Base-by-base conservation (phyloP, 1,139 yeast species). In the Yamadazyma pseudoaaseri region DNA sequence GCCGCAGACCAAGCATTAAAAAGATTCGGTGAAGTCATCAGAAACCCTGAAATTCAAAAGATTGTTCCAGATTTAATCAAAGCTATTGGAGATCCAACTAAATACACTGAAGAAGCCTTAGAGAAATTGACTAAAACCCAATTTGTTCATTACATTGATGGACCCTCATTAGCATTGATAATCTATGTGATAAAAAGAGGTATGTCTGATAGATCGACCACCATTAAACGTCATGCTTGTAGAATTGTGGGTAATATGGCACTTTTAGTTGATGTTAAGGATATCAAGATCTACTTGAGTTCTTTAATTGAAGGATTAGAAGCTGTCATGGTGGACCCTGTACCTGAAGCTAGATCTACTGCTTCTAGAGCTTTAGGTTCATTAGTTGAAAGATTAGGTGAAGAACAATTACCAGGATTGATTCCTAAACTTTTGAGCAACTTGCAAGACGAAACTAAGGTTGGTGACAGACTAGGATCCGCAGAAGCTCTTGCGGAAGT, bases 211-310 rank as follows among this genome's bases (percentile, higher is more conserved):
- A 73, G 98, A 51, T 84, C 96, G 16, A 97, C 98, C 0, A 73
- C 81, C 26, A 86, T 94, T 3, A 92, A 92, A 67, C 81, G 86
- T 58, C 89, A 87, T 60, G 95, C 98, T 0, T 89, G 97, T 60
- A 97, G 92, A 62, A 92, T 94, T 68, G 97, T 94, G 26, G 98
- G 98, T 45, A 92, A 92, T 54, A 90, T 94, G 97, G 89, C 98
- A 2, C 87, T 92, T 58, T 72, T 94, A 50, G 96, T 95, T 15
- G 97, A 90, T 48, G 73, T 87, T 16, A 79, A 76, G 46, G 98
- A 94, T 56, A 71, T 94, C 42, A 65, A 79, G 39, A 97, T 97
- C 17, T 92, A 94, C 60, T 69, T 94, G 49, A 74, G 79, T 16
- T 76, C 79, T 31, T 70, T 94, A 48, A 83, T 90, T 29, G 73